phyloP scores from a whole-genome alignment of 805 yeast genomes.

The Ogataea glucozyma region DNA sequence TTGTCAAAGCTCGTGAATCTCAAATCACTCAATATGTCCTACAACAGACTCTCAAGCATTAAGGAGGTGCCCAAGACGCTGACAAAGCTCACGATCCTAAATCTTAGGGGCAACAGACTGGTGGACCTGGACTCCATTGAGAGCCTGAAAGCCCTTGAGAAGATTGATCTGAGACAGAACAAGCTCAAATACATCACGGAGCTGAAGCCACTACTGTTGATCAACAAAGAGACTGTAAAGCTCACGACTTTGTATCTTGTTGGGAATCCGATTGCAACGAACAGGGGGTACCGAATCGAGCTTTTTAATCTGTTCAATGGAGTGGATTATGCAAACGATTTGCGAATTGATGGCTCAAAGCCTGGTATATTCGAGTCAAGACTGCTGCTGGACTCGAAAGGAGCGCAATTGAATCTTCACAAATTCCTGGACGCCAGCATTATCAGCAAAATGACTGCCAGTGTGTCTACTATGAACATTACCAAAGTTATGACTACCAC shows the following conservation, averaged over 20 bases:
- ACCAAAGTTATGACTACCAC: slow-evolving; percentile 28
- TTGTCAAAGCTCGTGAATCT: slow-evolving; percentile 48
- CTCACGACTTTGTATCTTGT: slow-evolving; percentile 33
- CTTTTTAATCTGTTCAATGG: slow-evolving; percentile 59
- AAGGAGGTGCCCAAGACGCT: slow-evolving; percentile 41
- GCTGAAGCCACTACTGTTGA: slow-evolving; percentile 42
- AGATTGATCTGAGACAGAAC: slow-evolving; percentile 55
- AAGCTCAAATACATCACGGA: slow-evolving; percentile 38
- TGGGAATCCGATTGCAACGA: slow-evolving; percentile 41
- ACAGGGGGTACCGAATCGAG: slow-evolving; percentile 51
- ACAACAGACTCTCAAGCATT: slow-evolving; percentile 42
- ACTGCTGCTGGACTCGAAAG: slow-evolving; percentile 50
- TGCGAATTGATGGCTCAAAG: slow-evolving; percentile 58
- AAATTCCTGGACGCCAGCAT: slow-evolving; percentile 40
- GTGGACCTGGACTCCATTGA: slow-evolving; percentile 47
- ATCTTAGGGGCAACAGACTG: slow-evolving; percentile 51
- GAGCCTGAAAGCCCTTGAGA: slow-evolving; percentile 43
- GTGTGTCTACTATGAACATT: slow-evolving; percentile 38
- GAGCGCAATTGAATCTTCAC: slow-evolving; percentile 45
- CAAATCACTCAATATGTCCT: slow-evolving; percentile 54
- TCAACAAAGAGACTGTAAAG: slow-evolving; percentile 25
- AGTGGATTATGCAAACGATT: slow-evolving; percentile 44
- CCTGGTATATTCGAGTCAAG: slow-evolving; percentile 65
- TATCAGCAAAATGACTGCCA: slow-evolving; percentile 39
- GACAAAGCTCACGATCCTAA: slow-evolving; percentile 46